Percentiles rank a stretch among this genome's conserved stretches.
phyloP scores from a whole-genome alignment of 495 filamentous ascomycete species.

The Pseudevernia furfuracea region DNA sequence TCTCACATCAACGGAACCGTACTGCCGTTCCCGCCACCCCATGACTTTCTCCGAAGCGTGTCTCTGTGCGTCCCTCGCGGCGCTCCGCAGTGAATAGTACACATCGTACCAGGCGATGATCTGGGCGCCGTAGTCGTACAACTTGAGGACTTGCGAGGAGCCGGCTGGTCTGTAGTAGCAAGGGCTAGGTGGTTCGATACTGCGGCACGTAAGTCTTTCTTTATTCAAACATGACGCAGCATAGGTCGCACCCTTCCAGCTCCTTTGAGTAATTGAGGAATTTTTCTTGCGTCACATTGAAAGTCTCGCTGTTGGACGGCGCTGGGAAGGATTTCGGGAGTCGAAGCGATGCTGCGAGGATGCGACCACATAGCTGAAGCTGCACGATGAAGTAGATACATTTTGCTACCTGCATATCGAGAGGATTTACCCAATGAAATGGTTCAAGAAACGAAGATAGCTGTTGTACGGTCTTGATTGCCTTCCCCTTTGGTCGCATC shows the following conservation, averaged over 20 bases:
- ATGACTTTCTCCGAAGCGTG: not conserved
- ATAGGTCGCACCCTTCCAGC: not conserved
- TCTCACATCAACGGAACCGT: not conserved
- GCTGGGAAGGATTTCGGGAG: not conserved
- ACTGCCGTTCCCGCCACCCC: not conserved
- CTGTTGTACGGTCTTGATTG: not conserved
- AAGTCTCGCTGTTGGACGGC: not conserved
- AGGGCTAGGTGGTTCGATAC: not conserved
- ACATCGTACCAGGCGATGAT: not conserved
- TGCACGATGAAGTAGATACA: not conserved
- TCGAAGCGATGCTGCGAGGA: not conserved
- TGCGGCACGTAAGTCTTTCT: not conserved
- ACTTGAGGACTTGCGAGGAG: not conserved
- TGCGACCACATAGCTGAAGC: not conserved
- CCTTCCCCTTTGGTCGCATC: slow-evolving; percentile 1
- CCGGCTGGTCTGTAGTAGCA: not conserved
- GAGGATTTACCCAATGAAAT: not conserved
- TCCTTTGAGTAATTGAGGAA: not conserved
- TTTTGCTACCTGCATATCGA: not conserved
- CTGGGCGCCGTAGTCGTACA: slow-evolving; percentile 2
- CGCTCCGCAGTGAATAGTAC: not conserved
- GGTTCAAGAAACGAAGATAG: not conserved
- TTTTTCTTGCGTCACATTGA: not conserved
- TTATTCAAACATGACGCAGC: not conserved
- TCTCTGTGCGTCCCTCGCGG: not conserved